Base-by-base conservation (phyloP, 768 basidiomycete species). In the Boletus sp. region DNA sequence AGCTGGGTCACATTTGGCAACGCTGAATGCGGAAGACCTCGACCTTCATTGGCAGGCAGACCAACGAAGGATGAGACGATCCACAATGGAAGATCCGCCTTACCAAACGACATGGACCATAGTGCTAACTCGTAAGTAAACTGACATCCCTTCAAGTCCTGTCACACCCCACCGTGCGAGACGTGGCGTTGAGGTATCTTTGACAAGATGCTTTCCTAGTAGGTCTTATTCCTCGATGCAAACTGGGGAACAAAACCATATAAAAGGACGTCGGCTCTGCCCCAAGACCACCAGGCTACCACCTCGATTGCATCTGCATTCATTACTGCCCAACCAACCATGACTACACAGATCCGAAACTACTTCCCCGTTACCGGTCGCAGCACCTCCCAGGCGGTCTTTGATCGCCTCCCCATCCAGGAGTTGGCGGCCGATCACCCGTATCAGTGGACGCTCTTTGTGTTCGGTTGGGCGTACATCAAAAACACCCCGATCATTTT, bases 361-460 rank as follows among this genome's bases (percentile, higher is more conserved):
- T 56, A 55, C 47, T 65, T 65, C 46, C 61, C 68, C 34, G 25
- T 68, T 32, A 47, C 47, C 7, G 67, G 67, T 48, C 55, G 61
- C 29, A 56, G 39, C 29, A 53, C 52, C 39, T 56, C 56, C n/a
- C 48, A 58, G 13, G 50, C 46, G 19, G 34, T 46, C 29, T 64
- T 58, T 34, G 58, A 64, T 35, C 67, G 67, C 50, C 45, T 70
- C 32, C 54, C 61, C 10, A 50, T 69, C 47, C 45, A 70, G 42
- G 57, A 62, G 27, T 44, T 69, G 47, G 15, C 48, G 41, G 47
- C 19, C 4, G 44, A 57, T 5, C 57, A 62, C n/a, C 62, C 65
- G 4, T 53, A 63, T 51, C 67, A 68, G 29, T 68, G 69, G 51
- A 43, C 68, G 6, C 63, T 68, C 30, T 68, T 68, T 23, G 25